Percentiles rank a stretch among this genome's conserved stretches.
Evolutionary conservation across 2,329 filamentous ascomycete genomes (phyloP).

Genomic region (Sclerotinia subarctica): DNA sequence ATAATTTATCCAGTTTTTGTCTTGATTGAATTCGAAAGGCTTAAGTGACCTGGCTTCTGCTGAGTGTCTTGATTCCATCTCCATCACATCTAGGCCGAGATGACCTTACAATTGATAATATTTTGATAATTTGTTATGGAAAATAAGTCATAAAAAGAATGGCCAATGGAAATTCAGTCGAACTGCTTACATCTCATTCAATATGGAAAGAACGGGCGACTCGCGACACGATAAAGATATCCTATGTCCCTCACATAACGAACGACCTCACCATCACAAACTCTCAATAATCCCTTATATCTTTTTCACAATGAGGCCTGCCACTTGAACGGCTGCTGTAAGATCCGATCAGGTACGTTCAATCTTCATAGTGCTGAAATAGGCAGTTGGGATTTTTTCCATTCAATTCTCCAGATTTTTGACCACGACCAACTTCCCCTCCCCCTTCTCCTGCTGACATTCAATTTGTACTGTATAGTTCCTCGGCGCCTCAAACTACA

Average conservation of each 20-base stretch:
- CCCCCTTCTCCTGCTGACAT: conserved; percentile 5
- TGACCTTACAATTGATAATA: background rate
- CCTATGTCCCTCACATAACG: background rate
- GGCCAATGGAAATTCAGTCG: background rate
- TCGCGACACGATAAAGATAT: background rate
- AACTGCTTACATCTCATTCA: conserved; percentile 1
- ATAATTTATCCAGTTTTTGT: background rate
- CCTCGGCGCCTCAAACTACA: background rate
- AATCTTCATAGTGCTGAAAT: background rate
- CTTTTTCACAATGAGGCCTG: background rate
- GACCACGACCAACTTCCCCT: background rate
- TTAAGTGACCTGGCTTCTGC: background rate
- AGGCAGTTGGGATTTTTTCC: background rate
- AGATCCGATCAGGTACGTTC: background rate
- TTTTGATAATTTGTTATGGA: background rate
- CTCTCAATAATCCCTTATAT: background rate
- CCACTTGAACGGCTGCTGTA: conserved; percentile 1
- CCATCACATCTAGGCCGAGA: background rate
- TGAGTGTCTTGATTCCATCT: background rate
- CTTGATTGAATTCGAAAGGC: background rate
- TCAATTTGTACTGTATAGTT: background rate
- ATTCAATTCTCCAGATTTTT: background rate
- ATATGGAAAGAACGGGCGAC: conserved; percentile 1
- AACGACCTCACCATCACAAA: background rate
- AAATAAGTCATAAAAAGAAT: background rate